A percentile compares a stretch with the other conserved stretches of the same genome.
phyloP scores from a whole-genome alignment of 2,329 filamentous ascomycete species.

The Xylariaceae sp. region DNA sequence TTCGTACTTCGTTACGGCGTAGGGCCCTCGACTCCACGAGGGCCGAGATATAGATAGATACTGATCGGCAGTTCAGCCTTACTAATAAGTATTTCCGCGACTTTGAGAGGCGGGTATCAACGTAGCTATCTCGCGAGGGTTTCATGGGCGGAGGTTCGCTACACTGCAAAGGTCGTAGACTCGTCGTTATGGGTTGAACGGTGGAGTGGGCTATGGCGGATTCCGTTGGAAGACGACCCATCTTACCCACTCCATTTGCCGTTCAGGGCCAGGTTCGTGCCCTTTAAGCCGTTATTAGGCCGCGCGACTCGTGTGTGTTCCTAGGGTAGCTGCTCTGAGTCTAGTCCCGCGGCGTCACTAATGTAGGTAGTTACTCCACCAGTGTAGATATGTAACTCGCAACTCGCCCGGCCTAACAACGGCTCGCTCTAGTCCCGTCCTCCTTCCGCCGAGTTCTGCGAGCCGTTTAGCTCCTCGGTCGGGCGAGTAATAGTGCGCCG shows the following conservation, averaged over 20 bases:
- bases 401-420: neutral
- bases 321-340: neutral
- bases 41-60: neutral
- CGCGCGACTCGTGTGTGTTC: neutral
- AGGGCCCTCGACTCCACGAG: no score
- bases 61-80: neutral
- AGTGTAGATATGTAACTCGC: neutral
- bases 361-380: neutral
- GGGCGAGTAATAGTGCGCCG: neutral
- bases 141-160: neutral
- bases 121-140: neutral
- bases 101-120: neutral
- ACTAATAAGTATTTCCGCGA: neutral
- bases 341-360: neutral
- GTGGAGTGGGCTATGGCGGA: no score
- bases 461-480: neutral
- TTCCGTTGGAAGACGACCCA: no score
- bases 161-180: no score
- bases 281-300: neutral
- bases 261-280: neutral
- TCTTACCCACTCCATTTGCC: no score
- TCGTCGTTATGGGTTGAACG: no score
- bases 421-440: neutral
- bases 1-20: no score
- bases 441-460: neutral